Percentiles rank a stretch among this genome's conserved stretches.
phyloP scores from a whole-genome alignment of 148 eudicot species.

The Diospyros kaki region DNA sequence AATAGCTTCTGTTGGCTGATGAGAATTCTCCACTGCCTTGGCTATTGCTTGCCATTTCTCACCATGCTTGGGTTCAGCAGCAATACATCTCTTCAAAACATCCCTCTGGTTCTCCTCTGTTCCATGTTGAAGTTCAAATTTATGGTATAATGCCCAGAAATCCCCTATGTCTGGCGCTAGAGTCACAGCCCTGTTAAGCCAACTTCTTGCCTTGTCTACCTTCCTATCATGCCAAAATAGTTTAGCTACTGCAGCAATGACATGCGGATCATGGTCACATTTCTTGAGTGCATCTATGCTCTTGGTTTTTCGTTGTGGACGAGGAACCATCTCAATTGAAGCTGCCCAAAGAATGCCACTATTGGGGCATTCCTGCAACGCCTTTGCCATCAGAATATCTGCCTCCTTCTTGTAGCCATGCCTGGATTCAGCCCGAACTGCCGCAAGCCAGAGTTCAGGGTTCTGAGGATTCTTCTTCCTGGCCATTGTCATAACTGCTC shows the following conservation, averaged over 20 bases:
- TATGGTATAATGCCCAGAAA: slow-evolving; percentile 84
- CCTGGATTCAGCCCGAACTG: slow-evolving; percentile 75
- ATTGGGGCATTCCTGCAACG: slow-evolving; percentile 86
- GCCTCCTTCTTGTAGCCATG: slow-evolving; percentile 82
- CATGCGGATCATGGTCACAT: slow-evolving; percentile 74
- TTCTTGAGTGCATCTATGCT: slow-evolving; percentile 73
- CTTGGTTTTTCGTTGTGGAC: slow-evolving; percentile 81
- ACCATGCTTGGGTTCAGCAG: slow-evolving; percentile 93
- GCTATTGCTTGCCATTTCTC: slow-evolving; percentile 85
- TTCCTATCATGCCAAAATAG: slow-evolving; percentile 94
- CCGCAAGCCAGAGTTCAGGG: slow-evolving; percentile 97
- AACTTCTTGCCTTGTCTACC: slow-evolving; percentile 82
- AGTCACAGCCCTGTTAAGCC: slow-evolving; percentile 83
- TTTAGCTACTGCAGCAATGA: slow-evolving; percentile 75
- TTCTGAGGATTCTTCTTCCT: slow-evolving; percentile 81
- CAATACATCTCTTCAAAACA: slow-evolving; percentile 71
- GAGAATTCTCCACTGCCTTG: slow-evolving; percentile 82
- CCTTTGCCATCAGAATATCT: slow-evolving; percentile 88
- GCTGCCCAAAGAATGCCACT: slow-evolving; percentile 94
- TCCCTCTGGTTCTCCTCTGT: slow-evolving; percentile 75
- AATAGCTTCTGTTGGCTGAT: slow-evolving; percentile 78
- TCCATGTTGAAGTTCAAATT: slow-evolving; percentile 86
- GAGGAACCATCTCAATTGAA: slow-evolving; percentile 83
- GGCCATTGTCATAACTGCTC: slow-evolving; percentile 78
- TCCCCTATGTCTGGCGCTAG: slow-evolving; percentile 89